Evolutionary conservation across 208 protist genomes (phyloP), one percentile per base, ranked within the genome.

Genomic region (Vickermania spadyakhi): DNA sequence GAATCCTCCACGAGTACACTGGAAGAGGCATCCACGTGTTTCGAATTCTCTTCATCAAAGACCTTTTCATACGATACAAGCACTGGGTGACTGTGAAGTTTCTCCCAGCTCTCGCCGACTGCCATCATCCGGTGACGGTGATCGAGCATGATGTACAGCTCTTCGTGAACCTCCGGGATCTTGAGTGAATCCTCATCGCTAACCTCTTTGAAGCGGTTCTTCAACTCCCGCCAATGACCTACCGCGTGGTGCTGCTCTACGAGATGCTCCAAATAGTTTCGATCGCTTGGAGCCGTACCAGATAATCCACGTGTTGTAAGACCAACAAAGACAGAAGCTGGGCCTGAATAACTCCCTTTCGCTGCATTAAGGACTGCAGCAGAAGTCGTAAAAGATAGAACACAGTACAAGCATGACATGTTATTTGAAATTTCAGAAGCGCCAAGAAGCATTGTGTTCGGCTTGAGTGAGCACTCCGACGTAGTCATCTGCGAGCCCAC

Each of bases 311-410:
- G 55, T 26, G 73, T 87, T 2, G 85, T 88, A 27, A 93, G 70
- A 22, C 89, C 89, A 4, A 95, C 49, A 73, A 93, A 95, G 28
- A 91, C 62, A n/a, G n/a, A n/a, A n/a, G n/a, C n/a, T n/a, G n/a
- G n/a, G n/a, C n/a, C n/a, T n/a, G n/a, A n/a, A n/a, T n/a, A n/a
- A n/a, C n/a, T n/a, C n/a, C n/a, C n/a, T n/a, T n/a, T n/a, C n/a
- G n/a, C n/a, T n/a, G n/a, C n/a, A n/a, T n/a, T n/a, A n/a, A n/a
- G n/a, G n/a, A n/a, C n/a, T n/a, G n/a, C n/a, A n/a, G n/a, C n/a
- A n/a, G n/a, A n/a, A n/a, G n/a, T n/a, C n/a, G n/a, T n/a, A n/a
- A n/a, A n/a, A n/a, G n/a, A n/a, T 18, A 45, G 36, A 7, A 45
- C 36, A 45, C 36, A 7, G 36, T 45, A 45, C 36, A 45, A 18